phyloP scores from a whole-genome alignment of 306 rosid genomes.

The Acacia confusa region DNA sequence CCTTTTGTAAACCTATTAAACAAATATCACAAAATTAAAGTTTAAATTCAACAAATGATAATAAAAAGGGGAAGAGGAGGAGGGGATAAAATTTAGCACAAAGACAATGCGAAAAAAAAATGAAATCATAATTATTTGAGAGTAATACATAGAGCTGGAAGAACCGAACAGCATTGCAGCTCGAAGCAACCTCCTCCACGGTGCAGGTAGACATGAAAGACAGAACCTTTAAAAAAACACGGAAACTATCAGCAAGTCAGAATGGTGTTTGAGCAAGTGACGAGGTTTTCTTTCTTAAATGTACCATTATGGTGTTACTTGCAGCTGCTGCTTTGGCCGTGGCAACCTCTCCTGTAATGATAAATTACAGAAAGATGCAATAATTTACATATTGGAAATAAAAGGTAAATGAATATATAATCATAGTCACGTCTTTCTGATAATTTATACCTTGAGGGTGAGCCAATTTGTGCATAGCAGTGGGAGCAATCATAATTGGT shows the following conservation, averaged over 20 bases:
- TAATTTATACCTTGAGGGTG: conserved; percentile 55
- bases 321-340: conserved; percentile 79
- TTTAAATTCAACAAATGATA: background rate
- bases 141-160: conserved; percentile 63
- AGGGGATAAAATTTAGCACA: background rate
- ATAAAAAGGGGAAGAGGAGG: background rate
- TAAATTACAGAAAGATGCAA: background rate
- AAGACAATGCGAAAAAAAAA: background rate
- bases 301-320: conserved; percentile 69
- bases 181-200: conserved; percentile 67
- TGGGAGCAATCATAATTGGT: conserved; percentile 66
- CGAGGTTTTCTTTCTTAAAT: background rate
- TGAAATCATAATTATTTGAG: conserved; percentile 4
- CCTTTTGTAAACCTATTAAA: conserved; percentile 51
- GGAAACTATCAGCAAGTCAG: background rate
- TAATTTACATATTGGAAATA: background rate
- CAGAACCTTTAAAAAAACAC: conserved; percentile 34
- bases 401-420: background rate
- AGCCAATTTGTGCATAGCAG: conserved; percentile 54
- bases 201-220: conserved; percentile 53
- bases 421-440: background rate
- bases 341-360: conserved; percentile 62
- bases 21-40: background rate
- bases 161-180: conserved; percentile 75
- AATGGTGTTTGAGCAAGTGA: background rate